These are phyloP conservation scores for Kodamaea sp. DNA, from an alignment of 1,139 yeast genomes.

Conservation along the genomic window DNA sequence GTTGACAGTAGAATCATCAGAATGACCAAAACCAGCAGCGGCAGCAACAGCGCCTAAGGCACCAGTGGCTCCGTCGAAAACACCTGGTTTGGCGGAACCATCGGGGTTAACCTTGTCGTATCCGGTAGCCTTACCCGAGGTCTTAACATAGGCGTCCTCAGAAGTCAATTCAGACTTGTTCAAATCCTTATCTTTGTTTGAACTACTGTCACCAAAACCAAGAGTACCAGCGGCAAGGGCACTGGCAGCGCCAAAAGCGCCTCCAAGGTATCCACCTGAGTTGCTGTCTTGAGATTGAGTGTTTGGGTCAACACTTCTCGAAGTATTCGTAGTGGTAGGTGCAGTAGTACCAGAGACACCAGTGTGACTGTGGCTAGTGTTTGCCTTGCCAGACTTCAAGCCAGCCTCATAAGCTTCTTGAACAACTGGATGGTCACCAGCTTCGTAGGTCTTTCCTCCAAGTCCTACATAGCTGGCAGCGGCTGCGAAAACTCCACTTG, in stretches of 20 bases:
- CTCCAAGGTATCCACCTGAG: conserved; percentile 8
- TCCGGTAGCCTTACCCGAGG: conserved; percentile 5
- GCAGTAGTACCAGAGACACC: background rate
- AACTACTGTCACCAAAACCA: conserved; percentile 15
- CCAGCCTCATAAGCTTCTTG: conserved; percentile 22
- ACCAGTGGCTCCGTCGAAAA: conserved; percentile 17
- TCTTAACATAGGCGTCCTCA: conserved; percentile 12
- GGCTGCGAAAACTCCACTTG: conserved; percentile 16
- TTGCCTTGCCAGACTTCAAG: conserved; percentile 2
- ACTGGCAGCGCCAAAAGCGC: conserved; percentile 12
- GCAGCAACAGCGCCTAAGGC: conserved; percentile 30
- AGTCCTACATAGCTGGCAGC: conserved; percentile 18
- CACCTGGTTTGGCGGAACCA: conserved; percentile 10
- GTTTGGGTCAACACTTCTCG: background rate
- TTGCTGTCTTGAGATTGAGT: background rate
- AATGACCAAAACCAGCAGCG: conserved; percentile 20
- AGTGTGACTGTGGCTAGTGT: background rate
- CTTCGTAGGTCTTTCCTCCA: conserved; percentile 6
- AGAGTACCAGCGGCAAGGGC: conserved; percentile 15
- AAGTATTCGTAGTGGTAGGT: conserved; percentile 12
- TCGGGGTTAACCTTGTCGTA: conserved; percentile 5
- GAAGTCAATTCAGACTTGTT: conserved; percentile 7
- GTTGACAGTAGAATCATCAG: conserved; percentile 6
- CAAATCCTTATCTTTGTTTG: conserved; percentile 7
- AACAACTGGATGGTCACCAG: conserved; percentile 12